A percentile compares a stretch with the other conserved stretches of the same genome.
Evolutionary conservation across 23 red algal genomes (phyloP).

Genomic region (Agarophyton chilense): DNA sequence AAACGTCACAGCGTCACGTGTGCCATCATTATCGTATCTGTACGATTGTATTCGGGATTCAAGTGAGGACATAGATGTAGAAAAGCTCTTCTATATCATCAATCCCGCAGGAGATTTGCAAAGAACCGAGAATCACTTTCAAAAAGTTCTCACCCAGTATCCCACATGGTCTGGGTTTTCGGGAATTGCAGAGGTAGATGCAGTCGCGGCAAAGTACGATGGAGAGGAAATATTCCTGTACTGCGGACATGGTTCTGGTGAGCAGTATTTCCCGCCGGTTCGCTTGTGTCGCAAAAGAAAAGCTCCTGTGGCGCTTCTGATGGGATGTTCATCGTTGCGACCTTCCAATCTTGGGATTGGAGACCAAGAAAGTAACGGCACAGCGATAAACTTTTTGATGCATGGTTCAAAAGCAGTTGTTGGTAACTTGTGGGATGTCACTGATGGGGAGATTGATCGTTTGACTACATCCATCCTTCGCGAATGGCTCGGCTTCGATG

Average conservation of each 20-base stretch:
- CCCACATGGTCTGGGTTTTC: slow-evolving; percentile 48
- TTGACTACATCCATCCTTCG: slow-evolving; percentile 70
- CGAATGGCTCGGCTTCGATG: slow-evolving; percentile 51
- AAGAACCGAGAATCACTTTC: slow-evolving; percentile 67
- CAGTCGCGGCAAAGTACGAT: slow-evolving; percentile 21
- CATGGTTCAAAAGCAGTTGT: slow-evolving; percentile 75
- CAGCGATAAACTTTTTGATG: slow-evolving; percentile 63
- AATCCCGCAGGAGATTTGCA: slow-evolving; percentile 86
- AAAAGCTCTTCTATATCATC: slow-evolving; percentile 70
- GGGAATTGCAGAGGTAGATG: slow-evolving; percentile 23
- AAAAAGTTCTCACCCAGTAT: neutral
- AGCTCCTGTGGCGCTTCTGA: slow-evolving; percentile 74
- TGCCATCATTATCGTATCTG: slow-evolving; percentile 58
- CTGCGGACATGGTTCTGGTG: slow-evolving; percentile 92
- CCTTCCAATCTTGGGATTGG: slow-evolving; percentile 30
- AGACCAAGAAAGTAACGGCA: slow-evolving; percentile 60
- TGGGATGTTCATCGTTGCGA: slow-evolving; percentile 88
- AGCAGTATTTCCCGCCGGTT: slow-evolving; percentile 65
- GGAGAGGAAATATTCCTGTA: slow-evolving; percentile 75
- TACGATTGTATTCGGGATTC: neutral
- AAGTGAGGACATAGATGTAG: neutral
- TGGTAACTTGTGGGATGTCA: slow-evolving; percentile 95
- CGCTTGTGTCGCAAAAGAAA: slow-evolving; percentile 26
- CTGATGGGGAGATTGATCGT: slow-evolving; percentile 88
- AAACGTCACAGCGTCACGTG: slow-evolving; percentile 8